Percentiles rank a stretch among this genome's conserved stretches.
Conservation (phyloP, 2,329 filamentous ascomycete genomes). For the Pestalotiopsis sp. region DNA sequence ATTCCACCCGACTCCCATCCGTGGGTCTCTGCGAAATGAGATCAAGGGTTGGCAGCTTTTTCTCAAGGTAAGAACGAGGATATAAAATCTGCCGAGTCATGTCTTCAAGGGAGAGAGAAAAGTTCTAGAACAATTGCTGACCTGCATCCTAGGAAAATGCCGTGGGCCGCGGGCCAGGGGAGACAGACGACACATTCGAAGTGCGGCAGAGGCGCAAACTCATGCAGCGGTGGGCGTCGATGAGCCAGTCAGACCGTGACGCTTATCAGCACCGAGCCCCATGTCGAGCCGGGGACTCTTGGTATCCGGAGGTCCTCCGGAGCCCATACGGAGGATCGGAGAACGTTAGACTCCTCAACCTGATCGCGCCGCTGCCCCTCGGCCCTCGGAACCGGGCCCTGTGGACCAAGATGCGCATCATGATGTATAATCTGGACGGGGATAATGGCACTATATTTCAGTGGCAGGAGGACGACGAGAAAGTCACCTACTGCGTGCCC, state of each 20-base stretch:
- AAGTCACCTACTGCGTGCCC: background rate
- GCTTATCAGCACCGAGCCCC: conserved; percentile 4
- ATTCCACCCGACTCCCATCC: background rate
- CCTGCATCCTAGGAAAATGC: background rate
- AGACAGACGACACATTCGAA: background rate
- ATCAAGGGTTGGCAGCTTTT: conserved; percentile 4
- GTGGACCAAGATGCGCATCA: conserved; percentile 7
- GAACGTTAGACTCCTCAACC: background rate
- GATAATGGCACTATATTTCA: background rate
- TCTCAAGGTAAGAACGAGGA: background rate
- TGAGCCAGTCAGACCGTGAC: conserved; percentile 1
- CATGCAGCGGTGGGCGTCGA: conserved; percentile 1
- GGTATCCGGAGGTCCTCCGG: background rate
- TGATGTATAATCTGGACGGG: background rate
- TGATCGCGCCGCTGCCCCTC: background rate
- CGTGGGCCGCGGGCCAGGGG: background rate
- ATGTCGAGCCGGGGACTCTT: background rate
- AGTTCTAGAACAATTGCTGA: background rate
- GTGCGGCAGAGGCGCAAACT: background rate
- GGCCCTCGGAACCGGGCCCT: background rate
- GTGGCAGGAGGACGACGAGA: background rate
- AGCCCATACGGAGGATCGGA: background rate
- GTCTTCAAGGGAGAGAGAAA: background rate
- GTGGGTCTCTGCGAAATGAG: background rate
- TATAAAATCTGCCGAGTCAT: background rate